These are phyloP conservation scores for Auriculariales sp. DNA, from an alignment of 768 basidiomycete genomes.

Conservation along the genomic window DNA sequence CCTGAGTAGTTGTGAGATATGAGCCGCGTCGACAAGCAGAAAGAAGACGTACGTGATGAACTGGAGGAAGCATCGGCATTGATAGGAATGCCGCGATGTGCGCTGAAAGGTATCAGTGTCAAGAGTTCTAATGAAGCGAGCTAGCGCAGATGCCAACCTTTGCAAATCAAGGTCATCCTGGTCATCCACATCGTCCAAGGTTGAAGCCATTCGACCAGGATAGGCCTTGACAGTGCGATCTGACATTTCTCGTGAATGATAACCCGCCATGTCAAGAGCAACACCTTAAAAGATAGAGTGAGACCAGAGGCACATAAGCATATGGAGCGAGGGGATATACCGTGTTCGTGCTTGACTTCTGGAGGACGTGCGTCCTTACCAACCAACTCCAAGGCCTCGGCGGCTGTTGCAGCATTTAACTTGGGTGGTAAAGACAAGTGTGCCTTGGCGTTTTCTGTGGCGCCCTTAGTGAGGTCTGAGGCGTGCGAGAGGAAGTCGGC, in stretches of 20 bases:
- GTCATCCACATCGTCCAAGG: background rate
- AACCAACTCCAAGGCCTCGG: conserved; percentile 32
- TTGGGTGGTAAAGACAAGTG: background rate
- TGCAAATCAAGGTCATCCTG: background rate
- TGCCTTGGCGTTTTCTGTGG: conserved; percentile 10
- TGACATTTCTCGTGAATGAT: conserved; percentile 37
- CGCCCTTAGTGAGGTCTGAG: conserved; percentile 15
- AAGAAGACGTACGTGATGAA: background rate
- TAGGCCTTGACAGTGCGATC: conserved; percentile 12
- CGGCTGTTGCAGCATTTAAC: conserved; percentile 15
- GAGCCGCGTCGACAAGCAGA: background rate
- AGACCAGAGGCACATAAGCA: conserved; percentile 17
- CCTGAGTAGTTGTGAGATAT: background rate
- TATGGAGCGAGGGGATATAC: conserved; percentile 17
- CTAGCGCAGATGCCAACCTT: background rate
- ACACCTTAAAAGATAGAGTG: conserved; percentile 31
- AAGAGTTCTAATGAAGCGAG: conserved; percentile 5
- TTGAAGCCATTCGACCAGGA: too few relatives aligned
- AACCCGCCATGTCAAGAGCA: conserved; percentile 72
- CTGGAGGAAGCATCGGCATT: too few relatives aligned
- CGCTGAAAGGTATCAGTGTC: background rate
- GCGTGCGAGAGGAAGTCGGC: conserved; percentile 12
- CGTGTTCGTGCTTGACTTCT: conserved; percentile 45
- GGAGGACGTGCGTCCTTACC: conserved; percentile 35
- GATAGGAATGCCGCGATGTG: too few relatives aligned